These are phyloP conservation scores for Aspergillus sp. DNA, from an alignment of 2,329 filamentous ascomycete genomes.

Conservation along the genomic window DNA sequence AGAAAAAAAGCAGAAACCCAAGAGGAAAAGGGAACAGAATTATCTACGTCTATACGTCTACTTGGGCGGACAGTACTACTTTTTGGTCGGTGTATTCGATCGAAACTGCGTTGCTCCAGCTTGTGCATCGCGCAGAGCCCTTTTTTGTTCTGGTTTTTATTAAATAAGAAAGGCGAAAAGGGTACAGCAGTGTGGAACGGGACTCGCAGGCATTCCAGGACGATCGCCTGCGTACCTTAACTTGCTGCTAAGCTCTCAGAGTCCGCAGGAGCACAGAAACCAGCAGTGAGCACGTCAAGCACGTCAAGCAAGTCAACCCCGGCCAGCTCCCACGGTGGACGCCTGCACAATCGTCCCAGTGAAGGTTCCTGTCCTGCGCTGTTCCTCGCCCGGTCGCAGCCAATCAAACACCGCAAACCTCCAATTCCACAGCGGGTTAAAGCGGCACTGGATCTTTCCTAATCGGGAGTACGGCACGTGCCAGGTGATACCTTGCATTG, in stretches of 20 bases:
- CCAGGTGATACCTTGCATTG: constrained; percentile 18
- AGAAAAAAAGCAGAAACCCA: constrained; percentile 13
- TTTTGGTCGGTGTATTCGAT: constrained; percentile 25
- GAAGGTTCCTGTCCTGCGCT: constrained; percentile 2
- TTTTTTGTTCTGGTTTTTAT: constrained; percentile 12
- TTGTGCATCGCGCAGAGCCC: constrained; percentile 17
- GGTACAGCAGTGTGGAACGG: constrained; percentile 17
- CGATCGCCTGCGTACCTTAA: constrained; percentile 3
- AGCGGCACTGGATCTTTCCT: constrained; percentile 17
- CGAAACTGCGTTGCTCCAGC: constrained; percentile 18
- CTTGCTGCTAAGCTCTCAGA: not conserved
- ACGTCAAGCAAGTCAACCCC: too few species aligned
- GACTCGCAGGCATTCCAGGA: constrained; percentile 12
- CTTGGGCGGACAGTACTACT: constrained; percentile 15
- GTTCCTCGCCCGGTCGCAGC: not conserved
- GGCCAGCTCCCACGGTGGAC: not conserved
- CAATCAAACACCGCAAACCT: constrained; percentile 9
- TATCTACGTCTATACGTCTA: constrained; percentile 21
- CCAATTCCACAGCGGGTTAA: constrained; percentile 7
- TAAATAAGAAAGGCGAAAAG: constrained; percentile 8
- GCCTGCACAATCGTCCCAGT: constrained; percentile 5
- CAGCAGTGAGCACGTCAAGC: not conserved
- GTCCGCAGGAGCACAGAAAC: not conserved
- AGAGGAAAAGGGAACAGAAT: constrained; percentile 6
- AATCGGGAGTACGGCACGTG: constrained; percentile 19